These are phyloP conservation scores for Colletotrichum zoysiae DNA, from an alignment of 2,329 filamentous ascomycete genomes.

Conservation along the genomic window DNA sequence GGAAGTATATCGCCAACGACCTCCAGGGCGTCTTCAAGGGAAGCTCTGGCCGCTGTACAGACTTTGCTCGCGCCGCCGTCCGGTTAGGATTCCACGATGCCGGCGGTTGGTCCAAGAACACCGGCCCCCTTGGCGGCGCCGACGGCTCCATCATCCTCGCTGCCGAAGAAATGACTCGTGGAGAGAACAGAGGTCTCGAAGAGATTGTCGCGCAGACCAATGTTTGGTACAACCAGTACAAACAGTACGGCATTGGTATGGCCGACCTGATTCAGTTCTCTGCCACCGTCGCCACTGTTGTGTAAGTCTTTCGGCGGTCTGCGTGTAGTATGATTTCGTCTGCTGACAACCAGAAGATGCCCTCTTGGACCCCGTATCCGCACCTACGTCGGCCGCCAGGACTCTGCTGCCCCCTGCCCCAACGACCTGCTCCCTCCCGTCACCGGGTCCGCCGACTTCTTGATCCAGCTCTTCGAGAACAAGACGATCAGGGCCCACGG, in stretches of 20 bases:
- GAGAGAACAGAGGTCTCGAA: conserved; percentile 62
- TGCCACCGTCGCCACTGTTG: conserved; percentile 61
- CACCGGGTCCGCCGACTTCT: conserved; percentile 56
- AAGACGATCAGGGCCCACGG: conserved; percentile 66
- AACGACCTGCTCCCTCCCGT: conserved; percentile 58
- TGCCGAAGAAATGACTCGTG: conserved; percentile 51
- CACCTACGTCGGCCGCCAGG: conserved; percentile 64
- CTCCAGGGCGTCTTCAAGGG: conserved; percentile 53
- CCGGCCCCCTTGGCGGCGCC: conserved; percentile 55
- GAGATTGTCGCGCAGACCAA: conserved; percentile 56
- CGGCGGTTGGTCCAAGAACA: conserved; percentile 56
- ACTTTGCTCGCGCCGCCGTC: conserved; percentile 57
- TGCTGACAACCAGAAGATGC: conserved; percentile 43
- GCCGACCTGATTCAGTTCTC: conserved; percentile 69
- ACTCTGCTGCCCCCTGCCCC: conserved; percentile 55
- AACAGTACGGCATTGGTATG: conserved; percentile 55
- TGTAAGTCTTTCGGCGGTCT: conserved; percentile 39
- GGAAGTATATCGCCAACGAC: conserved; percentile 57
- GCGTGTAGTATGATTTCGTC: neutral
- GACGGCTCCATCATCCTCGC: conserved; percentile 60
- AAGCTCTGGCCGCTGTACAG: conserved; percentile 55
- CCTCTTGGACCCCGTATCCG: conserved; percentile 61
- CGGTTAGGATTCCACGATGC: conserved; percentile 64
- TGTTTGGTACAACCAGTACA: conserved; percentile 56
- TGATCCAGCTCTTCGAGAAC: conserved; percentile 62